Conservation (phyloP, 208 protist genomes). For the Acanthamoeba healyi region DNA sequence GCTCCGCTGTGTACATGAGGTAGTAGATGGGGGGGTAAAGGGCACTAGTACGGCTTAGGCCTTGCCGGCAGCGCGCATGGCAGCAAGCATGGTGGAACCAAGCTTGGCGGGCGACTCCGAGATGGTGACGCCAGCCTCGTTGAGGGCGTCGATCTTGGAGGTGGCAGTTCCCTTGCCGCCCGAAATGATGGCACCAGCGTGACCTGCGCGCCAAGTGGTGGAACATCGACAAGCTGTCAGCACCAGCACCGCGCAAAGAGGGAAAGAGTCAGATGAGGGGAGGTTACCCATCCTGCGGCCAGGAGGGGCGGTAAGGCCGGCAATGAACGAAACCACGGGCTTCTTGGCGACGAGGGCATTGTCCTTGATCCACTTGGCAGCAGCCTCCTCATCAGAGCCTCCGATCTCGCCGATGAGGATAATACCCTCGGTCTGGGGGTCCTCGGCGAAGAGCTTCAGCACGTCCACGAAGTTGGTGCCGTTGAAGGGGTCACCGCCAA, state of each 20-base stretch:
- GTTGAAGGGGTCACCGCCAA: slow-evolving; percentile 99
- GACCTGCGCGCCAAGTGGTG: slow-evolving; percentile 86
- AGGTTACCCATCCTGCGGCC: slow-evolving; percentile 93
- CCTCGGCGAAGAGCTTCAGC: slow-evolving; percentile 97
- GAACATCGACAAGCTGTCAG: background rate
- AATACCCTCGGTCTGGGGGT: slow-evolving; percentile 98
- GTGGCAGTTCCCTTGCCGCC: slow-evolving; percentile 96
- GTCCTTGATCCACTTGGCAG: slow-evolving; percentile 97
- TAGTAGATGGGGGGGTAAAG: no score
- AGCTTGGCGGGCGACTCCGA: slow-evolving; percentile 95
- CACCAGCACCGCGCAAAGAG: no score
- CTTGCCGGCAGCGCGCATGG: slow-evolving; percentile 7
- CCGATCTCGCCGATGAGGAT: slow-evolving; percentile 96
- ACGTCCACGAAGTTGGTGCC: slow-evolving; percentile 99
- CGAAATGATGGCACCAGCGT: slow-evolving; percentile 98
- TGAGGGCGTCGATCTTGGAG: slow-evolving; percentile 95
- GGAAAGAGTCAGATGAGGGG: no score
- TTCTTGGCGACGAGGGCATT: slow-evolving; percentile 92
- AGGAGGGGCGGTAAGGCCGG: slow-evolving; percentile 98
- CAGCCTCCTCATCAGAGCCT: slow-evolving; percentile 98
- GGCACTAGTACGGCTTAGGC: no score
- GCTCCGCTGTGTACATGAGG: no score
- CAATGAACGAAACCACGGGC: slow-evolving; percentile 98
- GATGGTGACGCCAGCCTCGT: slow-evolving; percentile 94
- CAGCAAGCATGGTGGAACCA: slow-evolving; percentile 94